Evolutionary conservation across 2,329 filamentous ascomycete genomes (phyloP), one percentile per base, ranked within the genome.

Genomic region (Cryphonectria radicalis): DNA sequence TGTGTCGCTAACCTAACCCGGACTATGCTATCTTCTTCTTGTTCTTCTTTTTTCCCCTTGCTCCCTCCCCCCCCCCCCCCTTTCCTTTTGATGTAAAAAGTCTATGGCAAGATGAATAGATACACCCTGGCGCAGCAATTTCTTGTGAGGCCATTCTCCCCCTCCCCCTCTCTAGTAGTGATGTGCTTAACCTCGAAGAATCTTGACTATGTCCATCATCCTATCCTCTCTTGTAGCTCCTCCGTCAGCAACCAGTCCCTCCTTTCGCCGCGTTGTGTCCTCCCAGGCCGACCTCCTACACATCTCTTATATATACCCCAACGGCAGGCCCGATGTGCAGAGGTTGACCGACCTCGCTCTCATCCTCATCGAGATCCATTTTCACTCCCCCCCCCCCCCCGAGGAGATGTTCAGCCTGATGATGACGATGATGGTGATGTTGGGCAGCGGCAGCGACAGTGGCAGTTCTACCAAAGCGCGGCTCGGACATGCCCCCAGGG

Each of bases 401-500:
- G 25, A 32, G 25, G 32, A 32, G 32, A 28, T 28, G 1, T 28
- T 28, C 2, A 11, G 10, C 53, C 53, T 57, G 14, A 17, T 19
- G 25, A 32, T 32, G 32, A 32, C 32, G 14, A 17, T 19, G 25
- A 32, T 32, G 32, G 3, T 57, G 28, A 17, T 19, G 25, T 22
- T 35, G 40, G 19, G 14, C 22, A 25, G 4, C 66, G 8, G 1
- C 35, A 25, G 59, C 59, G 5, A 25, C 55, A 32, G 55, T 28
- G 4, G 25, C 5, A 59, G 11, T 50, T 22, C 19, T 3, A 50
- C 19, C 53, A 62, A 62, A 62, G 37, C n/a, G 17, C 35, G 37
- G 63, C 25, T 50, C 35, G n/a, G 25, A 64, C n/a, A 43, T 25
- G 19, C 43, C 59, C 28, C 60, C 67, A 69, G 40, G 60, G 60